A percentile compares a stretch with the other conserved stretches of the same genome.
phyloP scores from a whole-genome alignment of 208 protist species.

The Leishmania major region DNA sequence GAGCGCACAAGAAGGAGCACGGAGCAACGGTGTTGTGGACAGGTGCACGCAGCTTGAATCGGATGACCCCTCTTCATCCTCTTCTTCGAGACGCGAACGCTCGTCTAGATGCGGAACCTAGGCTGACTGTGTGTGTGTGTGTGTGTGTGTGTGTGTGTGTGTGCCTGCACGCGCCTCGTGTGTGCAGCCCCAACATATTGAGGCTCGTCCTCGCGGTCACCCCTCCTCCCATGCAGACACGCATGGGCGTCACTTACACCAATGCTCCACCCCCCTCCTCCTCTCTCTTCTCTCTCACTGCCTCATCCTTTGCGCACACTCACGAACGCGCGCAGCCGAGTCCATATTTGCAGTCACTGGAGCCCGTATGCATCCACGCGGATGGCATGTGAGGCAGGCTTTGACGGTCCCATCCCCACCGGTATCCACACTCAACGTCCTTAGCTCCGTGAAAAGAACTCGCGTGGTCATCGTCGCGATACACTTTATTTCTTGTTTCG shows the following conservation, averaged over 20 bases:
- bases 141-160: background rate
- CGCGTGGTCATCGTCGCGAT: background rate
- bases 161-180: background rate
- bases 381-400: background rate
- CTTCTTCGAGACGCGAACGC: background rate
- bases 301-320: background rate
- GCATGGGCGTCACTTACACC: background rate
- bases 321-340: background rate
- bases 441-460: background rate
- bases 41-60: background rate
- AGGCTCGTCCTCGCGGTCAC: background rate
- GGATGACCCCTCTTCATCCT: background rate
- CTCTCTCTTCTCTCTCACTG: background rate
- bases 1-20: background rate
- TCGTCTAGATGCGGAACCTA: background rate
- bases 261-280: background rate
- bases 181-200: background rate
- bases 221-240: background rate
- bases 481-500: background rate
- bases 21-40: background rate
- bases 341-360: background rate
- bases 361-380: background rate
- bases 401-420: background rate
- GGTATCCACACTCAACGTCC: background rate
- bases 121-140: background rate